These are phyloP conservation scores for Cladosporium colombiae DNA, from an alignment of 2,329 filamentous ascomycete genomes.

Conservation along the genomic window DNA sequence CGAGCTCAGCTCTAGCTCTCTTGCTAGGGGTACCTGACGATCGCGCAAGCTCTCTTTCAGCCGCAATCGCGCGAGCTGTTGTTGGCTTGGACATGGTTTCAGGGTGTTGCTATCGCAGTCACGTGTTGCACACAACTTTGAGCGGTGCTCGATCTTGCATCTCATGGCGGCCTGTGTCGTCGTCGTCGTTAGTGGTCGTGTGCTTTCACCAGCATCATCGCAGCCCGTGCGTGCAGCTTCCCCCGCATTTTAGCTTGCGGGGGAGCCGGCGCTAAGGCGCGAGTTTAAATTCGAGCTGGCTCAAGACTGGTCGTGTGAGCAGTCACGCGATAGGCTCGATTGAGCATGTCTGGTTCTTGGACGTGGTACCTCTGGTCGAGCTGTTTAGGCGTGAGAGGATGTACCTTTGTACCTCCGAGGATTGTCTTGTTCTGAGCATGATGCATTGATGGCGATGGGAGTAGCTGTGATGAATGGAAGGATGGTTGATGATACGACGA, in stretches of 20 bases:
- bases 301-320: conserved; percentile 12
- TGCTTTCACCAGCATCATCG: conserved; percentile 2
- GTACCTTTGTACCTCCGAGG: conserved; percentile 1
- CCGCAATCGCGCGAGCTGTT: background rate
- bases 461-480: background rate
- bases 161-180: background rate
- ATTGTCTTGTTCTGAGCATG: background rate
- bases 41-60: conserved; percentile 9
- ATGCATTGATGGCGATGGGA: background rate
- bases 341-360: background rate
- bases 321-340: conserved; percentile 10
- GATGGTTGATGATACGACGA: background rate
- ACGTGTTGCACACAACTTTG: background rate
- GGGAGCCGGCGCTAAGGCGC: no score
- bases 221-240: background rate
- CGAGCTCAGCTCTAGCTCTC: background rate
- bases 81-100: background rate
- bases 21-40: conserved; percentile 10
- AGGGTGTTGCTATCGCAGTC: background rate
- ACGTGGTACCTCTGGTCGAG: background rate
- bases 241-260: background rate
- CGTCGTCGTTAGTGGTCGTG: background rate
- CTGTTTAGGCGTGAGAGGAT: background rate
- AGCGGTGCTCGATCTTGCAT: background rate
- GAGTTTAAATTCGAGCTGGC: no score